A percentile compares a stretch with the other conserved stretches of the same genome.
phyloP scores from a whole-genome alignment of 768 basidiomycete species.

The Royoungia palumana region DNA sequence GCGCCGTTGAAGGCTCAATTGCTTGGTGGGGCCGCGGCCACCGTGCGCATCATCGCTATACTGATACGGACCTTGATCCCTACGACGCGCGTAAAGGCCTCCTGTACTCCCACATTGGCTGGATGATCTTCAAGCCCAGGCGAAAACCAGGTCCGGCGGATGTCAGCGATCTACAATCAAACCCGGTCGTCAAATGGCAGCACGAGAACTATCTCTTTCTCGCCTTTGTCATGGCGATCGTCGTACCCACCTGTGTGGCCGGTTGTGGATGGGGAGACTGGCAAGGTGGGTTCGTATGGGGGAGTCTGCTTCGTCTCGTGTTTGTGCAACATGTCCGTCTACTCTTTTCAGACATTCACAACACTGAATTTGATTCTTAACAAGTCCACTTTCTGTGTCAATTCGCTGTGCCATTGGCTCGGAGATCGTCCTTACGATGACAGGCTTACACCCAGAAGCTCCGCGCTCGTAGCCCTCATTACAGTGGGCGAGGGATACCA shows the following conservation, averaged over 20 bases:
- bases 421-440: slow-evolving; percentile 92
- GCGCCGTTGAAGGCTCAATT: slow-evolving; percentile 95
- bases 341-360: not conserved
- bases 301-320: slow-evolving; percentile 69
- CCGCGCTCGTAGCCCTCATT: slow-evolving; percentile 81
- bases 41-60: slow-evolving; percentile 96
- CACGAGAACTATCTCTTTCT: slow-evolving; percentile 74
- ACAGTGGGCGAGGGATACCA: slow-evolving; percentile 97
- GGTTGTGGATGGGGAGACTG: slow-evolving; percentile 86
- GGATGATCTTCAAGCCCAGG: slow-evolving; percentile 92
- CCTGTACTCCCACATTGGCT: slow-evolving; percentile 82
- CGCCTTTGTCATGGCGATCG: slow-evolving; percentile 65
- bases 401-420: slow-evolving; percentile 95
- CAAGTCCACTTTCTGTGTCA: slow-evolving; percentile 94
- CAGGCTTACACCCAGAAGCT: slow-evolving; percentile 91
- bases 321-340: slow-evolving; percentile 84
- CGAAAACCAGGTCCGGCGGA: slow-evolving; percentile 89
- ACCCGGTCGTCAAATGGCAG: slow-evolving; percentile 81
- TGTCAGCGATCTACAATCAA: slow-evolving; percentile 80
- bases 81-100: slow-evolving; percentile 92
- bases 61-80: slow-evolving; percentile 94
- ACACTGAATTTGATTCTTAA: not conserved
- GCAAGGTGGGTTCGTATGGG: slow-evolving; percentile 82
- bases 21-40: slow-evolving; percentile 99
- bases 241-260: slow-evolving; percentile 73